Evolutionary conservation across 2,329 filamentous ascomycete species (phyloP), one percentile per base, ranked within the genome.

Genomic region (Aureobasidium subglaciale): DNA sequence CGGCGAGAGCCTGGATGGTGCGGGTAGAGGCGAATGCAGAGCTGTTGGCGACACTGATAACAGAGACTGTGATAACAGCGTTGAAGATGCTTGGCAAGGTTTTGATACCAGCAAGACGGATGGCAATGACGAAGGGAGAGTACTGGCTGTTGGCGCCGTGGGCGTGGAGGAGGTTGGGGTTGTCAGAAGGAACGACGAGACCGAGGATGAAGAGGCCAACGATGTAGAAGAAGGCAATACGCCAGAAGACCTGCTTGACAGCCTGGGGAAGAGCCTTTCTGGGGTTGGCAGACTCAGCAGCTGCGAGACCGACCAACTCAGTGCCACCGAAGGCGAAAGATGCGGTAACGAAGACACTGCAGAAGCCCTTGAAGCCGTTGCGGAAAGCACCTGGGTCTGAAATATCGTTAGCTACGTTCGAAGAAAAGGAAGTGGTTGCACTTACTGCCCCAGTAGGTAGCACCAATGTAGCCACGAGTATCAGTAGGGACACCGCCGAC

Each of bases 111-210:
- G 82, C 81, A 59, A 80, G 73, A 57, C 77, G 68, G 60, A 83
- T 81, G 22, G 79, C 78, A 60, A 87, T 78, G 56, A 87, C 83
- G 65, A 86, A 87, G 1, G 84, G 85, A 3, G 78, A 81, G n/a
- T 76, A 75, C 42, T 70, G 70, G 55, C 68, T 66, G 56, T 67
- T 66, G 54, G 63, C 64, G 20, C 64, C 67, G 18, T 63, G 63
- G 2, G 55, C 48, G 42, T 67, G 68, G 29, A 73, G 62, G 9
- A 73, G 65, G 50, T 56, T 60, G 15, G 59, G 55, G 40, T 63
- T 61, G 56, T 62, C 43, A 7, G 57, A 56, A 18, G 58, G 61
- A 10, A 63, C 59, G 16, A 63, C 38, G n/a, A 63, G 57, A 15
- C 61, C 61, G 9, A 63, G 37, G 29, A 63, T 52, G 56, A 62